Evolutionary conservation across 129 eudicot genomes (phyloP), one percentile per base, ranked within the genome.

Genomic region (Lactuca sativa): DNA sequence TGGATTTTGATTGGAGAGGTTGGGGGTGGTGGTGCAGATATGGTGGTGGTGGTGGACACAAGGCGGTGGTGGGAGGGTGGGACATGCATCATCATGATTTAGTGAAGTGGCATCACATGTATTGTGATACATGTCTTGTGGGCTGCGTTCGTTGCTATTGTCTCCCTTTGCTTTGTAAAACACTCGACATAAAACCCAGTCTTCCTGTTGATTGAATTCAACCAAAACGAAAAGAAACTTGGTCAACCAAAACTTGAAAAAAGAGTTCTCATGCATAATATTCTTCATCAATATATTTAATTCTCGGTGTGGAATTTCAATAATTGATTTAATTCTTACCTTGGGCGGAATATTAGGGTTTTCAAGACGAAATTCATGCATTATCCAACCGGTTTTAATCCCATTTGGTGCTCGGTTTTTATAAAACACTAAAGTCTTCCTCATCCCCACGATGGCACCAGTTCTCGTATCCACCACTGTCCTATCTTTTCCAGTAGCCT

Each of bases 341-440:
- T 89, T 92, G 9, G 95, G 96, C 62, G 98, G 95, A 40, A 64
- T 55, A 67, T 79, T 82, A 1, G 98, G 96, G 74, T 80, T 86
- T 62, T 92, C 95, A 0, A 89, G 78, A 49, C 98, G 91, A 81
- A 92, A 92, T 74, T 92, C 98, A 33, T 92, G 98, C 98, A 92
- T 92, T 82, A 92, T 92, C 96, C 96, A 92, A 18, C 90, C 92
- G 25, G 90, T 84, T 79, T 92, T 92, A 73, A 89, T 69, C 69
- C 98, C 98, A 77, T 92, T 86, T 15, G 98, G 98, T 33, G 98
- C 98, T 47, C 98, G 84, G 53, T 86, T 86, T 64, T 81, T 82
- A 87, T 92, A 89, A 58, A 92, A 92, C 16, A 92, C 98, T 66
- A 92, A 75, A 4, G 98, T 92, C 69, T 92, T 92, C 71, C 98